Conservation (phyloP, 2,329 filamentous ascomycete genomes). For the Ophiostoma fasciatum region DNA sequence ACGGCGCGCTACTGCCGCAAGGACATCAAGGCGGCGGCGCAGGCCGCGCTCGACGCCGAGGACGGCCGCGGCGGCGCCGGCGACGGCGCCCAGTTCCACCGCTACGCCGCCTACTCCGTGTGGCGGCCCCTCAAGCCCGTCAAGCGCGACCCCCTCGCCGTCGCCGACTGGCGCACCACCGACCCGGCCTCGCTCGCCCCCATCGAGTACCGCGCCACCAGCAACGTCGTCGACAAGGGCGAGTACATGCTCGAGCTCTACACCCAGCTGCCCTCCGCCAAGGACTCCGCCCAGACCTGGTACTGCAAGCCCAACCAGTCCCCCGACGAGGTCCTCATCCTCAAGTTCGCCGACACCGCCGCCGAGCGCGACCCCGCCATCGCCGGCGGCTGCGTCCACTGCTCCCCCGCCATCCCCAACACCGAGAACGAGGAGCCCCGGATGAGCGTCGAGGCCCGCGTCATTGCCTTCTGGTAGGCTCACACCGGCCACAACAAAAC, state of each 20-base stretch:
- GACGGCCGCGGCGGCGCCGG: not conserved
- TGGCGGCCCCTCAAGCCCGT: conserved; percentile 2
- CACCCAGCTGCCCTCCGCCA: not conserved
- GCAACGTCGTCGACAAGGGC: conserved; percentile 1
- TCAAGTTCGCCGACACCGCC: conserved; percentile 5
- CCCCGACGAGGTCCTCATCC: conserved; percentile 2
- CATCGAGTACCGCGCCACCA: conserved; percentile 4
- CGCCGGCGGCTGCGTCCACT: conserved; percentile 1
- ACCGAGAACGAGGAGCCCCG: conserved; percentile 1
- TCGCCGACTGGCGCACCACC: conserved; percentile 2
- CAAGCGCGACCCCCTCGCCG: not conserved
- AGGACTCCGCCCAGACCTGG: conserved; percentile 1
- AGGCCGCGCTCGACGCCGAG: conserved; percentile 1
- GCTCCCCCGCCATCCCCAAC: not conserved
- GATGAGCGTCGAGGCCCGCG: conserved; percentile 2
- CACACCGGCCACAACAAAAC: not conserved
- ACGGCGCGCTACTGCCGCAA: conserved; percentile 3
- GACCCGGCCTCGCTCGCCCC: not conserved
- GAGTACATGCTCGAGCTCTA: conserved; percentile 5
- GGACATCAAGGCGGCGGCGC: conserved; percentile 1
- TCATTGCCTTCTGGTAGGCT: conserved; percentile 1
- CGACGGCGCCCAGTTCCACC: not conserved
- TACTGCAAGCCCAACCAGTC: conserved; percentile 4
- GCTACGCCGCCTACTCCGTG: conserved; percentile 1
- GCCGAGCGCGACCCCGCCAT: not conserved